Percentiles rank a stretch among this genome's conserved stretches.
Conservation (phyloP, 208 protist species). For the Leishmania aethiopica region DNA sequence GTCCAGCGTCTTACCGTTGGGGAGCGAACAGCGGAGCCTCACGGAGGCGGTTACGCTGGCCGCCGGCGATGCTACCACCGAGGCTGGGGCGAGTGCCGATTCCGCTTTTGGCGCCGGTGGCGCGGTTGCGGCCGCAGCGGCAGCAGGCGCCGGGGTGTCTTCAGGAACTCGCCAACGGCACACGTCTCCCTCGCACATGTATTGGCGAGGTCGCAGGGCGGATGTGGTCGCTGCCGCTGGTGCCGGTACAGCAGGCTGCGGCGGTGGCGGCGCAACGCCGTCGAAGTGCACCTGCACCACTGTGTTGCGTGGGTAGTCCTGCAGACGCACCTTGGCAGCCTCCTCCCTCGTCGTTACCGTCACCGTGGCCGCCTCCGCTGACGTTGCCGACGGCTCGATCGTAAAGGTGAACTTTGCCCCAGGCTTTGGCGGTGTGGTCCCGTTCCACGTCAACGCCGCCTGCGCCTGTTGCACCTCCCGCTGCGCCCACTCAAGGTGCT, state of each 20-base stretch:
- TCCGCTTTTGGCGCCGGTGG: slow-evolving; percentile 1
- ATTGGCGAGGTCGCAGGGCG: neutral
- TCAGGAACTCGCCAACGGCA: slow-evolving; percentile 29
- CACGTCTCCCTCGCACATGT: slow-evolving; percentile 44
- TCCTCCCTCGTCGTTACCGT: slow-evolving; percentile 23
- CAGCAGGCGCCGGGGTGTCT: neutral
- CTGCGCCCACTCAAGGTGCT: slow-evolving; percentile 35
- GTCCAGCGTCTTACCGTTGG: slow-evolving; percentile 49
- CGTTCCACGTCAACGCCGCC: slow-evolving; percentile 21
- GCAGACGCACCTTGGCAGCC: slow-evolving; percentile 47
- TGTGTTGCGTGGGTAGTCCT: slow-evolving; percentile 45
- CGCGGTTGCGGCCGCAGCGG: slow-evolving; percentile 4
- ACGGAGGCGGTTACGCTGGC: slow-evolving; percentile 26
- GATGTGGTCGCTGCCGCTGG: neutral
- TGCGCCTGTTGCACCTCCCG: slow-evolving; percentile 31
- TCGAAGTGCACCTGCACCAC: slow-evolving; percentile 23
- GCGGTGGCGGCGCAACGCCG: slow-evolving; percentile 6
- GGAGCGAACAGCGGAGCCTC: slow-evolving; percentile 63
- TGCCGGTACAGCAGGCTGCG: neutral
- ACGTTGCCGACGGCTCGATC: neutral
- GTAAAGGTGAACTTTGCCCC: slow-evolving; percentile 19
- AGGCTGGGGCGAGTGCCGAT: neutral
- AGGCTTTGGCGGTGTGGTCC: slow-evolving; percentile 19
- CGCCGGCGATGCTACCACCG: neutral
- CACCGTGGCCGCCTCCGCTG: neutral